A percentile compares a stretch with the other conserved stretches of the same genome.
These are phyloP conservation scores for Ogataea salicorniae DNA, from an alignment of 805 yeast genomes.

Conservation along the genomic window DNA sequence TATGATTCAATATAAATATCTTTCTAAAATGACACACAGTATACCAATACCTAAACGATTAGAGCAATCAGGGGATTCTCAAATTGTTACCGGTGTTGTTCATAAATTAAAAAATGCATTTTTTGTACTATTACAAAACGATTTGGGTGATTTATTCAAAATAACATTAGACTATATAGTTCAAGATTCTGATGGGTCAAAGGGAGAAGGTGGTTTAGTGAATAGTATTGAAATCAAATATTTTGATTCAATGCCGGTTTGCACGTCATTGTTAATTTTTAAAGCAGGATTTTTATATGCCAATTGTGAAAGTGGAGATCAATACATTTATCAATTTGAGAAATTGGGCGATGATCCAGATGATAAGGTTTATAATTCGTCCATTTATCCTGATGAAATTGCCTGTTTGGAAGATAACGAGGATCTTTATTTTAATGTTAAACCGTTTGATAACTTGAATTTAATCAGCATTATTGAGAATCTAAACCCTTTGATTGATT, in stretches of 20 bases:
- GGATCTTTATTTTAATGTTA: slow-evolving; percentile 24
- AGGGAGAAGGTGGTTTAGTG: slow-evolving; percentile 31
- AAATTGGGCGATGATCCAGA: slow-evolving; percentile 56
- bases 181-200: slow-evolving; percentile 35
- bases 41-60: slow-evolving; percentile 54
- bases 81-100: slow-evolving; percentile 51
- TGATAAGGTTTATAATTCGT: slow-evolving; percentile 29
- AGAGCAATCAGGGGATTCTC: slow-evolving; percentile 18
- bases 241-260: slow-evolving; percentile 70
- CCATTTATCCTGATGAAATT: slow-evolving; percentile 31
- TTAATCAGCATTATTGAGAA: slow-evolving; percentile 46
- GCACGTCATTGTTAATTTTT: slow-evolving; percentile 53
- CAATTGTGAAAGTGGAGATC: slow-evolving; percentile 57
- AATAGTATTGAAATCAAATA: slow-evolving; percentile 49
- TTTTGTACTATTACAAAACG: slow-evolving; percentile 66
- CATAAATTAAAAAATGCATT: slow-evolving; percentile 62
- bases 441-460: slow-evolving; percentile 49
- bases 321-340: slow-evolving; percentile 72
- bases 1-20: slow-evolving; percentile 45
- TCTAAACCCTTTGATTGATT: slow-evolving; percentile 49
- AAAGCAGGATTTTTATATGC: slow-evolving; percentile 74
- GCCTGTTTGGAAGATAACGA: slow-evolving; percentile 23
- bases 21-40: slow-evolving; percentile 29
- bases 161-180: slow-evolving; percentile 44
- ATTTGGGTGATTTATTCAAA: slow-evolving; percentile 72